These are phyloP conservation scores for Mycena vulgaris DNA, from an alignment of 768 basidiomycete genomes.

Conservation along the genomic window DNA sequence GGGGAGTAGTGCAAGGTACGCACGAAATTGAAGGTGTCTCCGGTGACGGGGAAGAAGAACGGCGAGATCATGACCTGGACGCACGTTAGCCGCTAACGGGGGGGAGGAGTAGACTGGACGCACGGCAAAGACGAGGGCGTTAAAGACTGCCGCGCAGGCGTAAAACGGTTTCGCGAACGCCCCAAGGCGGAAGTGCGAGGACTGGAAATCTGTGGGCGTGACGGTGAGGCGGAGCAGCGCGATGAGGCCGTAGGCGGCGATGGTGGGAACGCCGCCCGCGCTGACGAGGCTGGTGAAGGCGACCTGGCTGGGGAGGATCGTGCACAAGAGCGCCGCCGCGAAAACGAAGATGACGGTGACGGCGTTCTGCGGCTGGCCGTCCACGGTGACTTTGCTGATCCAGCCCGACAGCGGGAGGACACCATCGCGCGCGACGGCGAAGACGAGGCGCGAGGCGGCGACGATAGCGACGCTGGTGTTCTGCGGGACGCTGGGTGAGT, in stretches of 20 bases:
- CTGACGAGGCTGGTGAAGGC: conserved; percentile 94
- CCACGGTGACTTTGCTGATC: conserved; percentile 81
- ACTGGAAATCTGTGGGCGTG: conserved; percentile 83
- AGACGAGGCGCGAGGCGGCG: conserved; percentile 90
- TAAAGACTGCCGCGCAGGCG: conserved; percentile 77
- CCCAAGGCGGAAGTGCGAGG: conserved; percentile 83
- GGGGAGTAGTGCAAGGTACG: conserved; percentile 46
- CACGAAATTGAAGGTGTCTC: conserved; percentile 89
- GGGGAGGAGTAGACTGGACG: conserved; percentile 45
- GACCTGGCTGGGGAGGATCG: conserved; percentile 90
- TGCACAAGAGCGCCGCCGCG: conserved; percentile 82
- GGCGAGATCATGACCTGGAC: conserved; percentile 86
- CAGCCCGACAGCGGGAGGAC: conserved; percentile 87
- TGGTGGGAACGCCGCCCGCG: conserved; percentile 88
- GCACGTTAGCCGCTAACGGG: conserved; percentile 17
- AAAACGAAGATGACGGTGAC: conserved; percentile 91
- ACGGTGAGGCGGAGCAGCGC: conserved; percentile 81
- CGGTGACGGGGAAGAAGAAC: conserved; percentile 87
- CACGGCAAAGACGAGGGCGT: conserved; percentile 81
- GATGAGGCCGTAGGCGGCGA: conserved; percentile 91
- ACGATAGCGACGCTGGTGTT: conserved; percentile 92
- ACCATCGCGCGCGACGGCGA: conserved; percentile 95
- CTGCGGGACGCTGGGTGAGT: conserved; percentile 52
- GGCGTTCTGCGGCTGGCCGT: conserved; percentile 87
- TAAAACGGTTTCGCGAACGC: conserved; percentile 79